Conservation (phyloP, 768 basidiomycete genomes). For the Amylocystis lapponica region DNA sequence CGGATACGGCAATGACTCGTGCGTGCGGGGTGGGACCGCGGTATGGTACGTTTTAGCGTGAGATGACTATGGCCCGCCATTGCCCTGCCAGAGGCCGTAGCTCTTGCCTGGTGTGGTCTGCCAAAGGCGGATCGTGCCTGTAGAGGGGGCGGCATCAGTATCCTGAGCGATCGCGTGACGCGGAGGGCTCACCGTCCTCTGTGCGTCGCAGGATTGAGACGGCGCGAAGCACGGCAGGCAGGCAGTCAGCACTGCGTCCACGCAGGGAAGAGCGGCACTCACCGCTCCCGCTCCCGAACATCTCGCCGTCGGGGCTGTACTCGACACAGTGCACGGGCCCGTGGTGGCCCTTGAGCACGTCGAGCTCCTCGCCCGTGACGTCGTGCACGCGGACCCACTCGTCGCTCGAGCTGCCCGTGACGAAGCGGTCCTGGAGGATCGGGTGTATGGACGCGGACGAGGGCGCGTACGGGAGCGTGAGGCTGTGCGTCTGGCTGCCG, state of each 20-base stretch:
- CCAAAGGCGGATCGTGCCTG: constrained; percentile 94
- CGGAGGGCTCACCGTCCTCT: constrained; percentile 85
- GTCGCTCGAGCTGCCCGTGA: constrained; percentile 84
- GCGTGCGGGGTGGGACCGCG: too few relatives aligned
- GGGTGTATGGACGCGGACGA: constrained; percentile 97
- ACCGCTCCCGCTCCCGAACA: constrained; percentile 97
- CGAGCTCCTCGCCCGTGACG: constrained; percentile 83
- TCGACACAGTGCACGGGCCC: constrained; percentile 94
- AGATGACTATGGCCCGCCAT: constrained; percentile 35
- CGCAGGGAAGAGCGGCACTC: constrained; percentile 34
- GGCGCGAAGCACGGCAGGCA: constrained; percentile 6
- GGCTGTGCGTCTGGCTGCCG: constrained; percentile 61
- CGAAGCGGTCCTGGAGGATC: constrained; percentile 79
- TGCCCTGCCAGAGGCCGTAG: constrained; percentile 89
- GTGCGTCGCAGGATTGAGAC: constrained; percentile 11
- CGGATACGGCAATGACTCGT: constrained; percentile 1
- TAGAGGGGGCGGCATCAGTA: too few relatives aligned
- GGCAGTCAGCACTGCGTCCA: too few relatives aligned
- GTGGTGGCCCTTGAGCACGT: constrained; percentile 93
- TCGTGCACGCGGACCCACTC: constrained; percentile 97
- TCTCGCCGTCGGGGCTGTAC: constrained; percentile 94
- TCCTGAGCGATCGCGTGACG: constrained; percentile 2
- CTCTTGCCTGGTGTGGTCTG: constrained; percentile 92
- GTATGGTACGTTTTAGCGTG: constrained; percentile 1
- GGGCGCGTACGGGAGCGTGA: constrained; percentile 78